Percentiles rank a stretch among this genome's conserved stretches.
Evolutionary conservation across 805 yeast species (phyloP).

Genomic region (Clavispora carvajalis): DNA sequence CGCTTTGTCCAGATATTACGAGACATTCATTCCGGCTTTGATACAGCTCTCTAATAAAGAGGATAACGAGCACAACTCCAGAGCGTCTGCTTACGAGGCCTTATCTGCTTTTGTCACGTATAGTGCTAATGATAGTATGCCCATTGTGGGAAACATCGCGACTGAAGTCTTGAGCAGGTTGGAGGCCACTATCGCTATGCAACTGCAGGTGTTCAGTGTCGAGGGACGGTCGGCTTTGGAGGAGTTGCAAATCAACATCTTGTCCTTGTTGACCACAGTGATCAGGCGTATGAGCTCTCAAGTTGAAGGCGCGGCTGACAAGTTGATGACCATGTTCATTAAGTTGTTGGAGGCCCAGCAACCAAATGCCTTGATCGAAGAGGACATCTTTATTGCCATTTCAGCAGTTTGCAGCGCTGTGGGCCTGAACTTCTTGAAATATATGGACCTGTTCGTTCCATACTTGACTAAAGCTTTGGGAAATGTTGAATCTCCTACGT

Average conservation of each 20-base stretch:
- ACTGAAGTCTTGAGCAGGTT: constrained; percentile 67
- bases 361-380: constrained; percentile 79
- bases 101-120: constrained; percentile 74
- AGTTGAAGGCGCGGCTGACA: constrained; percentile 68
- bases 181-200: constrained; percentile 58
- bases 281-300: constrained; percentile 74
- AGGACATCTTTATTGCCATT: constrained; percentile 88
- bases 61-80: constrained; percentile 81
- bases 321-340: constrained; percentile 77
- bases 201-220: constrained; percentile 48
- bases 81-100: constrained; percentile 97
- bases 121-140: constrained; percentile 66
- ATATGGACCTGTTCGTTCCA: constrained; percentile 80
- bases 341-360: constrained; percentile 55
- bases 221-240: constrained; percentile 78
- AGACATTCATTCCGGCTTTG: constrained; percentile 62
- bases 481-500: constrained; percentile 77
- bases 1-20: constrained; percentile 70
- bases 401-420: constrained; percentile 84
- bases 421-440: constrained; percentile 64
- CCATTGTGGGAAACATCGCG: constrained; percentile 67
- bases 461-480: constrained; percentile 72
- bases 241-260: constrained; percentile 79
- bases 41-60: constrained; percentile 60
- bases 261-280: constrained; percentile 74